Conservation (phyloP, 768 basidiomycete species). For the Gelatoporia subvermispora region DNA sequence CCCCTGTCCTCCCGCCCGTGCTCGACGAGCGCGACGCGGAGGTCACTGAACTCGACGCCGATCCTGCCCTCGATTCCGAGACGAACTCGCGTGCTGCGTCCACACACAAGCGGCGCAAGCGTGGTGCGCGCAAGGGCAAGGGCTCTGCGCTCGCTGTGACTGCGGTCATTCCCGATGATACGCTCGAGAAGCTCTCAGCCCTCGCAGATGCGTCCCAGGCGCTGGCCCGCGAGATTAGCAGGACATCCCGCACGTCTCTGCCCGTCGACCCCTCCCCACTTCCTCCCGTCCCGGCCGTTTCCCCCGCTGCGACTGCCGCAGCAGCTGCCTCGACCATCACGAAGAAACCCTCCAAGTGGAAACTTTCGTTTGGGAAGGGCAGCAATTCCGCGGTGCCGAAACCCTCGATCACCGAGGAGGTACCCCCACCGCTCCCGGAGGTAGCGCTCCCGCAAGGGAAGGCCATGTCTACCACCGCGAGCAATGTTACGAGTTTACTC, state of each 20-base stretch:
- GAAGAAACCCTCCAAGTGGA: conserved; percentile 89
- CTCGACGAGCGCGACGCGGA: conserved; percentile 33
- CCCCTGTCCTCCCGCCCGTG: conserved; percentile 1
- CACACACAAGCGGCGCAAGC: conserved; percentile 74
- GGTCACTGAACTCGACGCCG: conserved; percentile 23
- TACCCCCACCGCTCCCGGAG: not conserved
- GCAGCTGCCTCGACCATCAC: conserved; percentile 34
- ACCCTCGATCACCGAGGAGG: conserved; percentile 12
- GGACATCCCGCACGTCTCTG: conserved; percentile 31
- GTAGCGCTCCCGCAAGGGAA: conserved; percentile 15
- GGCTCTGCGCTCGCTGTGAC: conserved; percentile 36
- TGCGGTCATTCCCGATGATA: conserved; percentile 32
- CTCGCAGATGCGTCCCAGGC: conserved; percentile 79
- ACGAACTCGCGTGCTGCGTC: conserved; percentile 57
- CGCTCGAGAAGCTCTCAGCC: conserved; percentile 56
- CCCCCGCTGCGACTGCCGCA: conserved; percentile 23
- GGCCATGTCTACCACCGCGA: conserved; percentile 63
- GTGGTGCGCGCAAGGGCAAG: conserved; percentile 83
- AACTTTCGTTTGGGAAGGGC: conserved; percentile 66
- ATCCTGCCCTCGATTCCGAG: conserved; percentile 29
- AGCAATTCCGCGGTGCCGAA: conserved; percentile 20
- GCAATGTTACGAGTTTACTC: conserved; percentile 70
- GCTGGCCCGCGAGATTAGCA: conserved; percentile 80
- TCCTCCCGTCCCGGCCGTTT: conserved; percentile 7
- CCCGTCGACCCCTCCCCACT: conserved; percentile 8